Base-by-base conservation (phyloP, 345 rosid species). In the Ricinus communis region DNA sequence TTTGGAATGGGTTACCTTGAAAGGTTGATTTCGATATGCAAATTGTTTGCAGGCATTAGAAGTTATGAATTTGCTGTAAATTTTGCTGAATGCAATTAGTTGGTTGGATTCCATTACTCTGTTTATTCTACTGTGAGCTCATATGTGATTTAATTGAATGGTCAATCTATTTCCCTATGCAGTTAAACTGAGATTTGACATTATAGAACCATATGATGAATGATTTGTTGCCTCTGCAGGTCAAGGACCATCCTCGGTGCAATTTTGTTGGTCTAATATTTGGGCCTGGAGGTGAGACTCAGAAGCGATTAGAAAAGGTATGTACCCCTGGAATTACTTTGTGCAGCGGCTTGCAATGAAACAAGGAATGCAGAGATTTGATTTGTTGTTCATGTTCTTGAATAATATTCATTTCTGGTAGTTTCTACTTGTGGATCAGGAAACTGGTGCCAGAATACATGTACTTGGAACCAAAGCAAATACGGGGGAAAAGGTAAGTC, bases 241-340 rank as follows among this genome's bases (percentile, higher is more conserved):
- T 92, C 62, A 90, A 85, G 68, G 86, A 87, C 63, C 75, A 86
- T 82, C 91, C 88, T 72, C 90, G 86, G 71, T 83, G 80, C 79
- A 90, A 89, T 83, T 90, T 90, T 77, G 65, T 88, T 66, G 83
- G 87, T 67, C 85, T 90, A 63, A 87, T 95, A 74, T 85, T 87
- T 77, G 93, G 99, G 76, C 87, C 90, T 70, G 93, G 85, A 76
- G 85, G 88, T 72, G 97, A 89, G 71, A 89, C 93, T 77, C 87
- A 69, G 82, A 90, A 86, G 76, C 86, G 83, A 64, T 78, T 95
- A 43, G 96, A 92, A 77, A 95, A 87, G 88, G 97, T 89, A 82
- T 71, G 80, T 66, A 62, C 43, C 55, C 68, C 55, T 65, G 33
- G 43, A 69, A 24, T 52, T 31, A 58, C 51, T 21, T 9, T 36